Evolutionary conservation across 169 alveolate species (phyloP).

Genomic region (Plasmodium reichenowi): DNA sequence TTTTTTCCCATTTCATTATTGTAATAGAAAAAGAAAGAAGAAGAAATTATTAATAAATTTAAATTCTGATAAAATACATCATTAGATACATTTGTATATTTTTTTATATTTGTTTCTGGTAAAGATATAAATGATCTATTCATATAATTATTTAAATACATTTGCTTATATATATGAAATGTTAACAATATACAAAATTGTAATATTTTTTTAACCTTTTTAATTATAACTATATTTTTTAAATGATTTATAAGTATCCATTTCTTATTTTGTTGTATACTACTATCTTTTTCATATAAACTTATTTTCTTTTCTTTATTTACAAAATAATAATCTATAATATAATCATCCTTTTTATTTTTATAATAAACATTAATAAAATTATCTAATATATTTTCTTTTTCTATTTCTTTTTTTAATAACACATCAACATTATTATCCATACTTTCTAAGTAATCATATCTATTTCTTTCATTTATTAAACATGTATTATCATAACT

Average conservation of each 20-base stretch:
- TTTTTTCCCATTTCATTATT: background rate
- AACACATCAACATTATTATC: background rate
- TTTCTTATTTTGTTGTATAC: slow-evolving; percentile 1
- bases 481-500: background rate
- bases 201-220: slow-evolving; percentile 45
- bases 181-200: slow-evolving; percentile 37
- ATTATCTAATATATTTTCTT: slow-evolving; percentile 43
- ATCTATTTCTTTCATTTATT: background rate
- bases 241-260: slow-evolving; percentile 43
- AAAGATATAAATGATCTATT: slow-evolving; percentile 15
- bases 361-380: slow-evolving; percentile 44
- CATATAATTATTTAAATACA: slow-evolving; percentile 42
- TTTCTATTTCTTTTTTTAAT: slow-evolving; percentile 43
- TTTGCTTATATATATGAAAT: slow-evolving; percentile 45
- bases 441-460: background rate
- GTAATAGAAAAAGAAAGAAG: slow-evolving; percentile 32
- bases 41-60: slow-evolving; percentile 6
- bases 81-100: slow-evolving; percentile 8
- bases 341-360: slow-evolving; percentile 56
- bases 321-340: slow-evolving; percentile 34
- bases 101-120: slow-evolving; percentile 11
- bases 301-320: slow-evolving; percentile 45
- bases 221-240: slow-evolving; percentile 62
- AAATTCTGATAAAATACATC: slow-evolving; percentile 26
- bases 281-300: slow-evolving; percentile 7